Evolutionary conservation across 2,329 filamentous ascomycete genomes (phyloP), one percentile per base, ranked within the genome.

Genomic region (Penicillium sclerotiorum): DNA sequence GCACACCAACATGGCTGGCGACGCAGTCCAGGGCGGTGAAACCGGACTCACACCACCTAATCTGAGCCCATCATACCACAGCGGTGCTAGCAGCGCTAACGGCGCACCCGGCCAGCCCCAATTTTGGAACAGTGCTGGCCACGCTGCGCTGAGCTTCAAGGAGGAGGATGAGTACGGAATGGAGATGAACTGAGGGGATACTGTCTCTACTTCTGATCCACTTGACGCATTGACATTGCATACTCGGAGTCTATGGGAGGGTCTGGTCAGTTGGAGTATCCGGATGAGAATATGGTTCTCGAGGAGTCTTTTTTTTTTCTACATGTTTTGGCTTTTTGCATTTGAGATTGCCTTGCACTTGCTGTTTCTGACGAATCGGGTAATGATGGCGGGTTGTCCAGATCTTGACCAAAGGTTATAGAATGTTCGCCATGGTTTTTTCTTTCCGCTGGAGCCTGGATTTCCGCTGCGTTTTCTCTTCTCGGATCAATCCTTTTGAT

Each of bases 161-260:
- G 92, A 96, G 70, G 92, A 96, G 73, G 92, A 96, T 61, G 92
- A 96, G 73, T 95, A 89, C 65, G 85, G 84, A 65, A 95, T 95
- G 89, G 89, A 94, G 55, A 73, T 78, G 68, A 73, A 67, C 44
- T 72, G 61, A 55, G 38, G 32, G 22, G n/a, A 27, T 30, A 35
- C 13, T 33, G 28, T 37, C 32, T 9, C 13, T 27, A 44, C 37
- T 47, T 28, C 36, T 53, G 28, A 38, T 43, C 48, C 42, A 47
- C 40, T 33, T 54, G 56, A 35, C 49, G 53, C 55, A 41, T 51
- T 55, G 57, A 58, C 47, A 54, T 59, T 67, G 65, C 65, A 67
- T 66, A 61, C 56, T 52, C 45, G 59, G 64, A 59, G 62, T 65
- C 59, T 58, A 60, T 33, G 15, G 27, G 28, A 32, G 40, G 40